Conservation (phyloP, 2,329 filamentous ascomycete genomes). For the Ophiostoma sp. region DNA sequence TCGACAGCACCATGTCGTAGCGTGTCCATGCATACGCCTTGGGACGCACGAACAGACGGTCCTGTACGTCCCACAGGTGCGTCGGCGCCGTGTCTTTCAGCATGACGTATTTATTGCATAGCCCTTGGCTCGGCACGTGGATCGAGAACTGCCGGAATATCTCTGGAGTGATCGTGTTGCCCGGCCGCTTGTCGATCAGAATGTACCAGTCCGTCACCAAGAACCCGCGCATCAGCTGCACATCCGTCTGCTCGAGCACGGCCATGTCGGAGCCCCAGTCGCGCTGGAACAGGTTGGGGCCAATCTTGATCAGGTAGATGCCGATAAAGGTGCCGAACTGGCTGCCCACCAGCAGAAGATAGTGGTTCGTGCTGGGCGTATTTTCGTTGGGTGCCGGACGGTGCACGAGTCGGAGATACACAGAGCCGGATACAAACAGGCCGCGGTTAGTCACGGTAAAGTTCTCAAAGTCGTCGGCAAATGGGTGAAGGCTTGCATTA, state of each 20-base stretch:
- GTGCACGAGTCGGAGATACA: conserved; percentile 16
- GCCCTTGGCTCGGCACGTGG: conserved; percentile 12
- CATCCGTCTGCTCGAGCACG: neutral
- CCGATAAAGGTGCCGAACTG: conserved; percentile 14
- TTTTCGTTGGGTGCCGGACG: neutral
- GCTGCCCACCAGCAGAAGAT: conserved; percentile 21
- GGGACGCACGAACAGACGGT: conserved; percentile 22
- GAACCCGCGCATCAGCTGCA: neutral
- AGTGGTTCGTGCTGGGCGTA: neutral
- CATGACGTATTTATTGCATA: neutral
- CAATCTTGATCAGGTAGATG: conserved; percentile 21
- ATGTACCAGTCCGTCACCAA: conserved; percentile 19
- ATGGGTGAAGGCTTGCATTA: conserved; percentile 15
- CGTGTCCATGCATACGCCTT: conserved; percentile 19
- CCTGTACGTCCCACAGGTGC: conserved; percentile 22
- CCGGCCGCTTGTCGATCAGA: conserved; percentile 11
- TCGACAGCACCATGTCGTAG: conserved; percentile 22
- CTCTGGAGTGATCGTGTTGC: neutral
- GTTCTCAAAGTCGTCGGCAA: conserved; percentile 18
- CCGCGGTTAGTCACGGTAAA: conserved; percentile 22
- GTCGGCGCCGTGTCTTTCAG: conserved; percentile 19
- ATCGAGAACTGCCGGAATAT: conserved; percentile 14
- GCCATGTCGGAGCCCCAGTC: conserved; percentile 17
- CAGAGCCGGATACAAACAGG: conserved; percentile 16
- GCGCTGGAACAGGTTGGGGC: conserved; percentile 23